Evolutionary conservation across 2,329 filamentous ascomycete species (phyloP).

Genomic region (Penicillium sp.): DNA sequence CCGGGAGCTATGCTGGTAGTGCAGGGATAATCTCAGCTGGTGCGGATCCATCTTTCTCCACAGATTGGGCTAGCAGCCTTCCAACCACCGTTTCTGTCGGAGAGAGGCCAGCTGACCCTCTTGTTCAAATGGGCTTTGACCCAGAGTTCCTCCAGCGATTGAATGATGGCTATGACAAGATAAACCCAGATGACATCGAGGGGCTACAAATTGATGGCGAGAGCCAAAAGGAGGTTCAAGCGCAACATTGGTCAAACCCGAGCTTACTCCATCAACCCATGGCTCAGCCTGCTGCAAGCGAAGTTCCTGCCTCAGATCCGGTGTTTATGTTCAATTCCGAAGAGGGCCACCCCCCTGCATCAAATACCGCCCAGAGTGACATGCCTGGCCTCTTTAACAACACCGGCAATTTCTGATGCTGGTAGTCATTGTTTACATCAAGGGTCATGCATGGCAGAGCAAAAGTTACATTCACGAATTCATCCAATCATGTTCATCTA

Average conservation of each 20-base stretch:
- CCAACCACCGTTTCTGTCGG: slow-evolving; percentile 34
- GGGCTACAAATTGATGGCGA: slow-evolving; percentile 24
- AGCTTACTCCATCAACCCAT: slow-evolving; percentile 12
- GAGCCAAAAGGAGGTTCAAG: slow-evolving; percentile 12
- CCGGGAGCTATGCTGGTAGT: slow-evolving; percentile 39
- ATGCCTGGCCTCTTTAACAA: slow-evolving; percentile 17
- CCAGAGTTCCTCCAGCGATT: slow-evolving; percentile 39
- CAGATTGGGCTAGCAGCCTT: slow-evolving; percentile 36
- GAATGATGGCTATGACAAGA: slow-evolving; percentile 36
- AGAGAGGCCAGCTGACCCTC: slow-evolving; percentile 31
- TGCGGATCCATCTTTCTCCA: slow-evolving; percentile 29
- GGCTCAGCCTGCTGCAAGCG: slow-evolving; percentile 5
- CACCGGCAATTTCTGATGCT: slow-evolving; percentile 12
- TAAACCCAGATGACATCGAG: slow-evolving; percentile 34
- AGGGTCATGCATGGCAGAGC: neutral
- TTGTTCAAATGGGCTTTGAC: slow-evolving; percentile 43
- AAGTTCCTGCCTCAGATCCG: slow-evolving; percentile 14
- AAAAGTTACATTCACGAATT: slow-evolving; percentile 11
- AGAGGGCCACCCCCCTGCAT: slow-evolving; percentile 15
- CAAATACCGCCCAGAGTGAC: slow-evolving; percentile 17
- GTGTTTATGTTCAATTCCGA: slow-evolving; percentile 21
- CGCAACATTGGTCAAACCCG: slow-evolving; percentile 19
- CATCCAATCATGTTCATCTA: neutral
- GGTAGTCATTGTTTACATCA: slow-evolving; percentile 2
- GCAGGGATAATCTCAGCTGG: slow-evolving; percentile 29